Conservation (phyloP, 805 yeast genomes). For the Candida pini region DNA sequence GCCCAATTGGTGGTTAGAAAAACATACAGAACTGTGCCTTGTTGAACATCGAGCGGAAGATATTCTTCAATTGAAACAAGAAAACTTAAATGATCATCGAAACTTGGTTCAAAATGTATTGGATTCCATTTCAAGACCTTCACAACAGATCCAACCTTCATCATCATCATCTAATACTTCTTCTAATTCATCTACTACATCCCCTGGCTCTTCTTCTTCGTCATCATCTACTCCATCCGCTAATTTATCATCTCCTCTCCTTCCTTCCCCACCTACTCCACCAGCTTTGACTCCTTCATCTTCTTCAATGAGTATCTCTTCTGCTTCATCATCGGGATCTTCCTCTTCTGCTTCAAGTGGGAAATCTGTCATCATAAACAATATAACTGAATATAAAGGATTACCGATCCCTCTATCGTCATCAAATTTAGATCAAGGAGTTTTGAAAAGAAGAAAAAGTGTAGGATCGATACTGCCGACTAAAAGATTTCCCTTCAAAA, state of each 20-base stretch:
- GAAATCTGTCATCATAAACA: conserved; percentile 15
- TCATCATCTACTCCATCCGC: too few relatives aligned
- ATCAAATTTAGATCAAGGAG: conserved; percentile 14
- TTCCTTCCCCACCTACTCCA: too few relatives aligned
- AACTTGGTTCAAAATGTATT: conserved; percentile 40
- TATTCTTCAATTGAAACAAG: conserved; percentile 69
- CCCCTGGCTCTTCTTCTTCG: conserved; percentile 18
- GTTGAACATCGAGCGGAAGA: conserved; percentile 81
- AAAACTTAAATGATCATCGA: conserved; percentile 66
- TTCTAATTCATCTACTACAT: conserved; percentile 24
- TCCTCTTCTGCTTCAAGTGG: conserved; percentile 14
- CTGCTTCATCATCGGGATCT: conserved; percentile 10
- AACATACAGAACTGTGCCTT: conserved; percentile 82
- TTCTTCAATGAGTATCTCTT: too few relatives aligned
- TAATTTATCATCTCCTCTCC: too few relatives aligned
- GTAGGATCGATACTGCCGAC: conserved; percentile 37
- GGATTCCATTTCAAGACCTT: conserved; percentile 31
- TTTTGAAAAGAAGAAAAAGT: conserved; percentile 31
- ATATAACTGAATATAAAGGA: conserved; percentile 61
- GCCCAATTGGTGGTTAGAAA: conserved; percentile 96
- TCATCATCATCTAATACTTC: conserved; percentile 15
- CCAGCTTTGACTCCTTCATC: too few relatives aligned
- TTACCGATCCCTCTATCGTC: conserved; percentile 35
- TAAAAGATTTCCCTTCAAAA: conserved; percentile 56
- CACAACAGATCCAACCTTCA: conserved; percentile 9